These are phyloP conservation scores for Epichloe festucae DNA, from an alignment of 2,329 filamentous ascomycete species.

Conservation along the genomic window DNA sequence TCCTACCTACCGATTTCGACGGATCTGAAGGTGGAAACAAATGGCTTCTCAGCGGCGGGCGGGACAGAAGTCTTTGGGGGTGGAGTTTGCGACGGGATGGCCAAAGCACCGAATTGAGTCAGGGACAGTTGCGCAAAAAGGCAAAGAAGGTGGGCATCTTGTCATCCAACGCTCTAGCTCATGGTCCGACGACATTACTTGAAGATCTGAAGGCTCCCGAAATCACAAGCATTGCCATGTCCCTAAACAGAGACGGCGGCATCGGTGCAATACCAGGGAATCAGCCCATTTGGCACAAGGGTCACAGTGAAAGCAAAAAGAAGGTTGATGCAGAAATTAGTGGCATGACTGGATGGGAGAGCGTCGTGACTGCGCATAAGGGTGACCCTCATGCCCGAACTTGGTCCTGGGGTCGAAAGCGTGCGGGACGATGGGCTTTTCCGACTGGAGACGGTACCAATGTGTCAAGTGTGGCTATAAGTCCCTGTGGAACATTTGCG, in stretches of 20 bases:
- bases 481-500: constrained; percentile 86
- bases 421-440: constrained; percentile 85
- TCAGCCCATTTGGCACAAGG: constrained; percentile 73
- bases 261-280: constrained; percentile 74
- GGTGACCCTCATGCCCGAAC: constrained; percentile 76
- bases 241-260: constrained; percentile 85
- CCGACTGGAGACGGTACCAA: constrained; percentile 72
- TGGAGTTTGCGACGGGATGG: constrained; percentile 92
- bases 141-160: constrained; percentile 76
- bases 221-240: constrained; percentile 83
- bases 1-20: constrained; percentile 79
- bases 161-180: constrained; percentile 39
- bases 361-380: constrained; percentile 83
- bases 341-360: constrained; percentile 87
- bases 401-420: constrained; percentile 96
- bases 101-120: constrained; percentile 85
- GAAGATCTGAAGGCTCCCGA: constrained; percentile 79
- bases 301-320: constrained; percentile 45
- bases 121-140: constrained; percentile 81
- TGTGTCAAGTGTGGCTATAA: constrained; percentile 78
- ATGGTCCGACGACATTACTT: constrained; percentile 50
- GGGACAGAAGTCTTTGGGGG: constrained; percentile 86
- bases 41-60: constrained; percentile 82
- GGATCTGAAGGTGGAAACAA: constrained; percentile 81
- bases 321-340: constrained; percentile 57